A percentile compares a stretch with the other conserved stretches of the same genome.
Conservation (phyloP, 2,329 filamentous ascomycete species). For the Diplodia scrobiculata region DNA sequence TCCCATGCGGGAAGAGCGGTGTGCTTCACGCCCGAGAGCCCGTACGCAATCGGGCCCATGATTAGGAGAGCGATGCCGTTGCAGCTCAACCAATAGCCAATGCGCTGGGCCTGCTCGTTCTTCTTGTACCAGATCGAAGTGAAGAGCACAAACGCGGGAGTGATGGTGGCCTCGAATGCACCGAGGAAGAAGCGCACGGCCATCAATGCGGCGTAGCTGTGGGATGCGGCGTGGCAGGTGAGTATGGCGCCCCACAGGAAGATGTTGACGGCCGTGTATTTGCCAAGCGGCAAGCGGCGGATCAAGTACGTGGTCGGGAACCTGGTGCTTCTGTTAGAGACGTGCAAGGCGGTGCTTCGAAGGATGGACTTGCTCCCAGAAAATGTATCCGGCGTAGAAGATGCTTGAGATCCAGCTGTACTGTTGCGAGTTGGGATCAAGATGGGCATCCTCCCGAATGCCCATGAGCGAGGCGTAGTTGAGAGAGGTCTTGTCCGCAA, state of each 20-base stretch:
- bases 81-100: constrained; percentile 49
- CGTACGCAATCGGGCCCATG: constrained; percentile 36
- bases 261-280: constrained; percentile 58
- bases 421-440: constrained; percentile 55
- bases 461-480: constrained; percentile 66
- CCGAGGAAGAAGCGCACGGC: constrained; percentile 36
- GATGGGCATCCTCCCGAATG: constrained; percentile 59
- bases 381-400: constrained; percentile 46
- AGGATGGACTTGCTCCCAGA: background rate
- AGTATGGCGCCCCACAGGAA: constrained; percentile 51
- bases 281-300: constrained; percentile 62
- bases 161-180: constrained; percentile 53
- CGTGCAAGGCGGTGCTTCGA: background rate
- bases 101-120: constrained; percentile 52
- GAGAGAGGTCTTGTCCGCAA: constrained; percentile 64
- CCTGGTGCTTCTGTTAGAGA: background rate
- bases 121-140: constrained; percentile 55
- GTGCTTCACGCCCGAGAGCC: constrained; percentile 38
- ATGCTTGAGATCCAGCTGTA: constrained; percentile 56
- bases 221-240: constrained; percentile 39
- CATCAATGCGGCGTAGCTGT: constrained; percentile 49
- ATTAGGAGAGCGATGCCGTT: constrained; percentile 56
- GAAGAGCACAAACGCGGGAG: constrained; percentile 56
- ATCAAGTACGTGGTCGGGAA: constrained; percentile 41
- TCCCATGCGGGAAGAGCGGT: constrained; percentile 39